Evolutionary conservation across 495 filamentous ascomycete species (phyloP), one percentile per base, ranked within the genome.

Genomic region (Tuber melanosporum): DNA sequence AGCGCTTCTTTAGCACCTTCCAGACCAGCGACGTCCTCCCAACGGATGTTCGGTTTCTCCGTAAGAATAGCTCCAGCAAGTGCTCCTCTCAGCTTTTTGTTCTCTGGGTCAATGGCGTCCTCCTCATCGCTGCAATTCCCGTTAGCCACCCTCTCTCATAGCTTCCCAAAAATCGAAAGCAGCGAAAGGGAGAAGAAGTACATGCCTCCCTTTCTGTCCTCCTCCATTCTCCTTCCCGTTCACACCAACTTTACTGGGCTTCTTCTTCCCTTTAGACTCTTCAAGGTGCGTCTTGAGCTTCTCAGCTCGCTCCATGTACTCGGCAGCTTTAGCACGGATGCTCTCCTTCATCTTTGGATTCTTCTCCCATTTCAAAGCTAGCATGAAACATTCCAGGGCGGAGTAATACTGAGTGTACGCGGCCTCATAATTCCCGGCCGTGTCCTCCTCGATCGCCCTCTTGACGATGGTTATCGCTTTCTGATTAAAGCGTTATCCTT

Each of bases 231-330:
- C 80, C 88, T 89, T 71, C 84, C 86, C 32, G 85, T 98, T 98
- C 77, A 91, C 90, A 32, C 94, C 94, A 73, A 98, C 88, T 78
- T 95, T 91, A 32, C 90, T 89, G 20, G 92, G 91, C 84, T 93
- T 94, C 80, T 91, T 93, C 80, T 89, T 89, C 70, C 88, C 87
- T 75, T 97, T 94, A 39, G 86, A 87, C 36, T 94, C 91, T 57
- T 90, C 88, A 66, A 99, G 87, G 84, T 98, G 94, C 19, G 90
- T 89, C 86, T 98, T 98, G 71, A 99, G 88, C 86, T 98, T 97
- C 87, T 98, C 95, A 49, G 95, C 95, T 52, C 95, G 92, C 84
- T 97, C 94, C 93, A 99, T 97, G 88, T 99, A 99, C 83, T 98
- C 94, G 80, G 87, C 92, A 2, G 92, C 91, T 86, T 98, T 98